A percentile compares a stretch with the other conserved stretches of the same genome.
phyloP scores from a whole-genome alignment of 1,284 basidiomycete species.

The Waitea zeae region DNA sequence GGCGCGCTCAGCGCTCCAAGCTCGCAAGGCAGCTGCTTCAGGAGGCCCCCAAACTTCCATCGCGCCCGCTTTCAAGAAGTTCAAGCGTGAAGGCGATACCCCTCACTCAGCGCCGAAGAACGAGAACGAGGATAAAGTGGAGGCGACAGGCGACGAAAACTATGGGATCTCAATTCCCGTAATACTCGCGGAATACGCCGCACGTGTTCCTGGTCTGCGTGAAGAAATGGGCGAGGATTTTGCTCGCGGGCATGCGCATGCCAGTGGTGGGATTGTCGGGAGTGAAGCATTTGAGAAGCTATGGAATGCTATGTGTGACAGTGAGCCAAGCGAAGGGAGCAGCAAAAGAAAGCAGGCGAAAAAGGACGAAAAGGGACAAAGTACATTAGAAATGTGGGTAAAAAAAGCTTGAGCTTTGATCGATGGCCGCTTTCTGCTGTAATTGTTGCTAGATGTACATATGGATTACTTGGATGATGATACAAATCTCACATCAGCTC shows the following conservation, averaged over 20 bases:
- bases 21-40: conserved; percentile 1
- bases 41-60: background rate
- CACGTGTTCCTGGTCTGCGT: conserved; percentile 10
- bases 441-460: too few relatives aligned
- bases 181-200: conserved; percentile 13
- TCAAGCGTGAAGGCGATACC: background rate
- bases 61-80: background rate
- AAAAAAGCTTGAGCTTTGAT: conserved; percentile 4
- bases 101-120: conserved; percentile 1
- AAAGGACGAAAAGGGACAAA: conserved; percentile 8
- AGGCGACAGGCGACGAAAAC: background rate
- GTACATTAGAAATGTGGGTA: conserved; percentile 12
- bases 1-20: conserved; percentile 9
- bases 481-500: too few relatives aligned
- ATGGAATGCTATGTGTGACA: conserved; percentile 11
- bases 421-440: too few relatives aligned
- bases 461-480: too few relatives aligned
- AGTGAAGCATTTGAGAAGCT: conserved; percentile 12
- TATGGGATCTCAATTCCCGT: conserved; percentile 14
- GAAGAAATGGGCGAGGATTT: conserved; percentile 15
- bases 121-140: background rate
- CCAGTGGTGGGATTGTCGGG: conserved; percentile 15
- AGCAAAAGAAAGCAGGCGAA: too few relatives aligned
- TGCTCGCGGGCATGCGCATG: conserved; percentile 16
- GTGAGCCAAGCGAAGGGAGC: background rate